Base-by-base conservation (phyloP, 2,329 filamentous ascomycete species). In the Penicillium crustosum region DNA sequence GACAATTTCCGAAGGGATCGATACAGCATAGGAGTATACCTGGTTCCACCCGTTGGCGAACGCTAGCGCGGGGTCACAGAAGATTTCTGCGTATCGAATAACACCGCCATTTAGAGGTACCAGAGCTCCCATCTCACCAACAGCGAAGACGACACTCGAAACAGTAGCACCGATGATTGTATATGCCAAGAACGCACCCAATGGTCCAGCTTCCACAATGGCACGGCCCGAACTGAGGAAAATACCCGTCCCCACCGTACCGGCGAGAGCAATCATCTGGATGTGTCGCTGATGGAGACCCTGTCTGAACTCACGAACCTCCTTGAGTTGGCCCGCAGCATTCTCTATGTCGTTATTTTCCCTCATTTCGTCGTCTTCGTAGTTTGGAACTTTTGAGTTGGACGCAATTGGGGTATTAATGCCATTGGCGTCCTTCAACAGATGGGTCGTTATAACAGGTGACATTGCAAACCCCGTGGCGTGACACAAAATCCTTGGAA, bases 41-140 rank as follows among this genome's bases (percentile, higher is more conserved):
- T 72, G 65, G 50, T 77, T 78, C 70, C 75, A 78, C n/a, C 75
- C 76, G 43, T 69, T 66, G 43, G 69, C 69, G 21, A 71, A 71
- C 5, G 67, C 59, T 1, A 77, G 63, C 0, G 75, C 73, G 10
- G 72, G 73, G 43, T 78, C 75, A 17, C 73, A 68, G 55, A 75
- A 77, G 39, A 70, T 59, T 44, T 72, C 71, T 2, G 69, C 66
- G 49, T 76, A 71, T 19, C 73, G 70, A 31, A 77, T 66, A 31
- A 78, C 65, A 9, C 70, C 73, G 17, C 77, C 77, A 12, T 67
- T 74, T 5, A 76, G 66, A 12, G 77, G 77, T 23, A 72, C 68
- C 25, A 77, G 60, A 2, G 75, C 64, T 0, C 70, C 68, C 56
- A 78, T 72, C 55, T 78, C 76, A 6, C 70, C 75, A 6, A 74